A percentile compares a stretch with the other conserved stretches of the same genome.
Evolutionary conservation across 768 basidiomycete species (phyloP).

Genomic region (Russula vinacea): DNA sequence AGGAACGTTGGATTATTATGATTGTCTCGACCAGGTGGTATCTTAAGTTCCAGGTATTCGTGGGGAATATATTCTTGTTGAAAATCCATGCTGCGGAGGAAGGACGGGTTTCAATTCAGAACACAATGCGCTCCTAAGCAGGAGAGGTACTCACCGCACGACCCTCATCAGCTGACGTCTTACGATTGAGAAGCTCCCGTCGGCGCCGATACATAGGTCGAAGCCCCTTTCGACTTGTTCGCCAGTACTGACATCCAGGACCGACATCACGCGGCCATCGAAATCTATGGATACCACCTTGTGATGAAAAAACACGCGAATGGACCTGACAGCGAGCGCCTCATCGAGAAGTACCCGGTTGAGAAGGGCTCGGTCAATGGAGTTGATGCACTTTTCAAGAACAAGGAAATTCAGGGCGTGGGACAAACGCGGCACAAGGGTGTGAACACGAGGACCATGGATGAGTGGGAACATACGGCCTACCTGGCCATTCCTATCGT

Average conservation of each 20-base stretch:
- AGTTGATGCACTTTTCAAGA: conserved; percentile 78
- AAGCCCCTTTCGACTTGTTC: conserved; percentile 52
- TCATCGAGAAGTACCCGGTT: conserved; percentile 84
- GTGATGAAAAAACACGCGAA: conserved; percentile 74
- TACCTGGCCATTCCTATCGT: conserved; percentile 88
- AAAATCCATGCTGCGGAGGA: conserved; percentile 76
- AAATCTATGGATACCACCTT: conserved; percentile 80
- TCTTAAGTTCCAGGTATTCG: conserved; percentile 94
- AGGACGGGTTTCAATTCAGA: conserved; percentile 9
- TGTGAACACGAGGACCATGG: conserved; percentile 18
- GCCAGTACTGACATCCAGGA: conserved; percentile 47
- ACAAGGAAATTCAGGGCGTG: conserved; percentile 34
- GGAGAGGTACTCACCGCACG: conserved; percentile 60
- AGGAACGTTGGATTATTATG: conserved; percentile 66
- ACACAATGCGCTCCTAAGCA: conserved; percentile 34
- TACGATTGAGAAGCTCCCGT: conserved; percentile 91
- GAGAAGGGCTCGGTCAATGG: conserved; percentile 83
- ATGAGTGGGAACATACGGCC: conserved; percentile 34
- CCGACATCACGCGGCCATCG: conserved; percentile 52
- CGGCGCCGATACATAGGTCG: conserved; percentile 85
- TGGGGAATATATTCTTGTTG: conserved; percentile 93
- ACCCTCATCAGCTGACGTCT: conserved; percentile 94
- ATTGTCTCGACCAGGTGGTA: conserved; percentile 72
- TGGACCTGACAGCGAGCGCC: conserved; percentile 56
- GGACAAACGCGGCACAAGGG: conserved; percentile 33